Evolutionary conservation across 129 eudicot species (phyloP).

Genomic region (Artemisia argyi): DNA sequence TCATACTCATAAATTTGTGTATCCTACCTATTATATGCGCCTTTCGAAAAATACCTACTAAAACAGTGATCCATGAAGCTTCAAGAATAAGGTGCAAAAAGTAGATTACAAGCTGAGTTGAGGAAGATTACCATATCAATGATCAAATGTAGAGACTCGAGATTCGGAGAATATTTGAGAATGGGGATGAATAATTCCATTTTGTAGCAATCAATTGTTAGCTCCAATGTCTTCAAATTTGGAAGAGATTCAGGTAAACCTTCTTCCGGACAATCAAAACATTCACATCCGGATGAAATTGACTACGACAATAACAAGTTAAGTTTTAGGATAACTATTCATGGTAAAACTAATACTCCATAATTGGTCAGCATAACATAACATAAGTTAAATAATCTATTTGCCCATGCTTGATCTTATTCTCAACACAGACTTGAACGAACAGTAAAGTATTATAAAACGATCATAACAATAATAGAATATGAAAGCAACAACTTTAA

Average conservation of each 20-base stretch:
- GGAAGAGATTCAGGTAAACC: neutral
- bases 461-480: too few species aligned
- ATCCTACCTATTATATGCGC: neutral
- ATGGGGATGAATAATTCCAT: neutral
- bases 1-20: neutral
- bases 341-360: too few species aligned
- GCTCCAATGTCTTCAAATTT: constrained; percentile 1
- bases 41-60: neutral
- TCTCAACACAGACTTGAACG: too few species aligned
- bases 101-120: neutral
- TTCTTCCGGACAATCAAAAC: neutral
- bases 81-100: neutral
- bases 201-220: neutral
- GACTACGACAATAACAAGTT: too few species aligned
- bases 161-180: constrained; percentile 4
- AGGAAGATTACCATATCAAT: neutral
- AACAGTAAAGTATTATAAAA: too few species aligned
- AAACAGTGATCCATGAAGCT: neutral
- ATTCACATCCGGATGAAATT: neutral
- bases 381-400: too few species aligned
- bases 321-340: neutral
- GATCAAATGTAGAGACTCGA: constrained; percentile 10
- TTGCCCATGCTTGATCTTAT: too few species aligned
- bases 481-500: too few species aligned
- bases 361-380: too few species aligned